These are phyloP conservation scores for Diplocarpon mali DNA, from an alignment of 2,329 filamentous ascomycete species.

Conservation along the genomic window DNA sequence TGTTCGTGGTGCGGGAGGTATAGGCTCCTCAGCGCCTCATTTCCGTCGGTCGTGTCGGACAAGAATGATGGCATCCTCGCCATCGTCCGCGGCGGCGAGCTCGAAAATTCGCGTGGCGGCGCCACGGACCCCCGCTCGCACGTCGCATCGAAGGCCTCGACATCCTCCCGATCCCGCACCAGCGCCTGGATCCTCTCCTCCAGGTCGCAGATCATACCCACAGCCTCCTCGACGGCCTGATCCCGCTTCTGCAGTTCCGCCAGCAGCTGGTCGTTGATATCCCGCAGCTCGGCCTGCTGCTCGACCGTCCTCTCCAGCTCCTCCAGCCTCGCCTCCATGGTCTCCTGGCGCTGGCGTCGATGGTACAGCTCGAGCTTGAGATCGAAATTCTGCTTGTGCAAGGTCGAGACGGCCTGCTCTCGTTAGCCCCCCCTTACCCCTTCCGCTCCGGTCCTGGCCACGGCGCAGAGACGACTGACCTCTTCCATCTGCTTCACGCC, in stretches of 20 bases:
- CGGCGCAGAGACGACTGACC: constrained; percentile 30
- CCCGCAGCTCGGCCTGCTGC: constrained; percentile 38
- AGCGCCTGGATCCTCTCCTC: constrained; percentile 49
- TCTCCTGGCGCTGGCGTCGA: constrained; percentile 50
- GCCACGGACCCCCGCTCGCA: constrained; percentile 19
- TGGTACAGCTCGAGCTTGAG: constrained; percentile 64
- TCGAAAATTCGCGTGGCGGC: constrained; percentile 14
- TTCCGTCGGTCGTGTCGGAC: constrained; percentile 46
- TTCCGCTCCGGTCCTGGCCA: not conserved
- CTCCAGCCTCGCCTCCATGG: constrained; percentile 47
- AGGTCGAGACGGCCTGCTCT: constrained; percentile 47
- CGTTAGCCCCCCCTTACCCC: not conserved
- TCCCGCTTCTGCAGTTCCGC: constrained; percentile 56
- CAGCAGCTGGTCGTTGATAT: constrained; percentile 47
- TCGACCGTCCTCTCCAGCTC: constrained; percentile 34
- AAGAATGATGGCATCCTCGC: constrained; percentile 54
- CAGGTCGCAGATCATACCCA: constrained; percentile 55
- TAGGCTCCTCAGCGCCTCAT: constrained; percentile 49
- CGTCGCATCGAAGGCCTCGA: constrained; percentile 36
- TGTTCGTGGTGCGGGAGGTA: constrained; percentile 33
- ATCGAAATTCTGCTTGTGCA: constrained; percentile 70
- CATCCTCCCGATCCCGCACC: constrained; percentile 41
- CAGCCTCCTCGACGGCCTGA: constrained; percentile 59
- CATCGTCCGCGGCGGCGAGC: constrained; percentile 28
- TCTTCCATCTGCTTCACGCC: constrained; percentile 59